Conservation (phyloP, 805 yeast genomes). For the Starmerella potacharoeniae region DNA sequence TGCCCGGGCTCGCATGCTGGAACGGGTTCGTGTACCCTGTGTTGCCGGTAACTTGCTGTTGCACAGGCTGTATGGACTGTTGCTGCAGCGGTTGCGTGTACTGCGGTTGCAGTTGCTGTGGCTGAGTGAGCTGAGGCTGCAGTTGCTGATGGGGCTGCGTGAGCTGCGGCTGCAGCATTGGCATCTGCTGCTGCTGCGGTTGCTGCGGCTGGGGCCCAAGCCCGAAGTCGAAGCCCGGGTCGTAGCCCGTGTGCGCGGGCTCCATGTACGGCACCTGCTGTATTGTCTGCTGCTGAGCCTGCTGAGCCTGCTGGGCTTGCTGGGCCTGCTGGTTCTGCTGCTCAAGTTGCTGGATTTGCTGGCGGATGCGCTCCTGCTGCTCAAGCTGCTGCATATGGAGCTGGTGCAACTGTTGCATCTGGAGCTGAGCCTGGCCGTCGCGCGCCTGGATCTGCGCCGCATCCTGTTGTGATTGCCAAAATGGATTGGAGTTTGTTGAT, state of each 20-base stretch:
- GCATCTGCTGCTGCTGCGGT: slow-evolving; percentile 18
- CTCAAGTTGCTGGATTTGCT: slow-evolving; percentile 21
- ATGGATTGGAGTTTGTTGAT: slow-evolving; percentile 16
- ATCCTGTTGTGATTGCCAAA: slow-evolving; percentile 20
- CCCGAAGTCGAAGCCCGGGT: slow-evolving; percentile 12
- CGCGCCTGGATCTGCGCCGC: slow-evolving; percentile 21
- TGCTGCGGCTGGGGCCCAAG: slow-evolving; percentile 12
- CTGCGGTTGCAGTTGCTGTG: slow-evolving; percentile 11
- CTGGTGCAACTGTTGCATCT: slow-evolving; percentile 26
- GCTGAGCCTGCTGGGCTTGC: slow-evolving; percentile 17
- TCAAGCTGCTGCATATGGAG: slow-evolving; percentile 23
- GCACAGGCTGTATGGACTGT: slow-evolving; percentile 4
- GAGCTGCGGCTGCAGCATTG: neutral
- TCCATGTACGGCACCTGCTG: slow-evolving; percentile 15
- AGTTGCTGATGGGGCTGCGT: slow-evolving; percentile 19
- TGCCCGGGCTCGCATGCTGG: neutral
- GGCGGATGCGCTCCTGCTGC: slow-evolving; percentile 22
- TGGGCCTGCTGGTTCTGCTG: slow-evolving; percentile 19
- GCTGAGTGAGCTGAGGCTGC: neutral
- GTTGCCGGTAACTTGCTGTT: slow-evolving; percentile 2
- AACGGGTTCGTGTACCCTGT: slow-evolving; percentile 23
- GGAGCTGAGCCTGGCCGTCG: slow-evolving; percentile 24
- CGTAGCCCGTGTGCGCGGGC: slow-evolving; percentile 14
- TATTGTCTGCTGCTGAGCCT: slow-evolving; percentile 3
- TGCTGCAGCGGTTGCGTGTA: slow-evolving; percentile 2